Percentiles rank a stretch among this genome's conserved stretches.
These are phyloP conservation scores for Agastache rugosa DNA, from an alignment of 257 asterid species.

Conservation along the genomic window DNA sequence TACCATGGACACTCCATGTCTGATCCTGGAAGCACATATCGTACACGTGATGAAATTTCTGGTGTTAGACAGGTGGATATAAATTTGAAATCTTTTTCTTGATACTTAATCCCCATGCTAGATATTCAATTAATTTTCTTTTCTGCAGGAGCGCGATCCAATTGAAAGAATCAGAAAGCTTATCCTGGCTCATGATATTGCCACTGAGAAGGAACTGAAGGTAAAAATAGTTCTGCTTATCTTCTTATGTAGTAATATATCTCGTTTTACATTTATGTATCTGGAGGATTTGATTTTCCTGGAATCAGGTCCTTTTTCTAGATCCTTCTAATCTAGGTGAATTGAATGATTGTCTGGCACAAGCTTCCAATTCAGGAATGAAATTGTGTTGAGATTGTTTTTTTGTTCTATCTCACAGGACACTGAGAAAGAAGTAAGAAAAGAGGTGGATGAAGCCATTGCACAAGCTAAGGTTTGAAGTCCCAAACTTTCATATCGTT, in stretches of 20 bases:
- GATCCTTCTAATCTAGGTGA: slow-evolving; percentile 10
- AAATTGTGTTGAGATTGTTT: background rate
- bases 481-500: slow-evolving; percentile 22
- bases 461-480: slow-evolving; percentile 93
- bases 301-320: background rate
- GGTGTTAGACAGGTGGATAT: slow-evolving; percentile 86
- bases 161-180: slow-evolving; percentile 91
- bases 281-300: slow-evolving; percentile 20
- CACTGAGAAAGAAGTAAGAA: slow-evolving; percentile 80
- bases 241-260: slow-evolving; percentile 15
- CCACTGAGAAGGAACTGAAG: slow-evolving; percentile 91
- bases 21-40: slow-evolving; percentile 99
- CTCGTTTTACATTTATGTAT: slow-evolving; percentile 19
- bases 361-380: slow-evolving; percentile 26
- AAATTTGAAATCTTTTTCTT: slow-evolving; percentile 15
- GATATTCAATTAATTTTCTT: slow-evolving; percentile 13
- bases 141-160: slow-evolving; percentile 92
- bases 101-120: slow-evolving; percentile 12
- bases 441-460: slow-evolving; percentile 93
- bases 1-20: slow-evolving; percentile 99
- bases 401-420: slow-evolving; percentile 57
- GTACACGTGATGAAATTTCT: slow-evolving; percentile 93
- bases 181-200: slow-evolving; percentile 71
- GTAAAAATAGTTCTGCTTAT: slow-evolving; percentile 42
- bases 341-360: background rate